These are phyloP conservation scores for Boletus barrowsii DNA, from an alignment of 768 basidiomycete genomes.

Conservation along the genomic window DNA sequence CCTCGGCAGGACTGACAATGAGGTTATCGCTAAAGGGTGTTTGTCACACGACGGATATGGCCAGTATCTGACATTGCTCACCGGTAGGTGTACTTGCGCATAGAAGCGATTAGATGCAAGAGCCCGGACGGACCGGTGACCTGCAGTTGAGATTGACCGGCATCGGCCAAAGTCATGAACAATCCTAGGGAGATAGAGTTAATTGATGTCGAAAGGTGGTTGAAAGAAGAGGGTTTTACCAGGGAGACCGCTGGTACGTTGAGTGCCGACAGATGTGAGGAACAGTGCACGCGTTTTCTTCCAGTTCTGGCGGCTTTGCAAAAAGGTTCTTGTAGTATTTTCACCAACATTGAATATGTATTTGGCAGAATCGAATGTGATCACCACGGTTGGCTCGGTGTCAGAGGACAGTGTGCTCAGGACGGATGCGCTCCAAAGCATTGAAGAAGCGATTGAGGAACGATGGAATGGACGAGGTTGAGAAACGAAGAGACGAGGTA, in stretches of 20 bases:
- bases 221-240: conserved; percentile 44
- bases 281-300: conserved; percentile 70
- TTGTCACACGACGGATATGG: background rate
- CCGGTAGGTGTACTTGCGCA: conserved; percentile 69
- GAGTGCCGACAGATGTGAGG: conserved; percentile 60
- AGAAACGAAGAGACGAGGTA: conserved; percentile 9
- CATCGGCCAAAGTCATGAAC: conserved; percentile 79
- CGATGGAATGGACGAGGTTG: conserved; percentile 17
- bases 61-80: conserved; percentile 23
- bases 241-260: conserved; percentile 67
- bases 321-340: conserved; percentile 69
- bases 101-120: conserved; percentile 66
- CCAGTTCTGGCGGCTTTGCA: conserved; percentile 65
- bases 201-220: background rate
- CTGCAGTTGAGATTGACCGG: conserved; percentile 51
- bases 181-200: conserved; percentile 45
- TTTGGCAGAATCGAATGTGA: conserved; percentile 74
- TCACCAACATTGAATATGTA: conserved; percentile 91
- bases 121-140: conserved; percentile 73
- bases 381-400: conserved; percentile 73
- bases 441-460: conserved; percentile 20
- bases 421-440: conserved; percentile 66
- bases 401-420: conserved; percentile 63
- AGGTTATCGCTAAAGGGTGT: conserved; percentile 45
- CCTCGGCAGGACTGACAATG: conserved; percentile 44